Evolutionary conservation across 1,284 basidiomycete genomes (phyloP).

Genomic region (Pholiota adiposa): DNA sequence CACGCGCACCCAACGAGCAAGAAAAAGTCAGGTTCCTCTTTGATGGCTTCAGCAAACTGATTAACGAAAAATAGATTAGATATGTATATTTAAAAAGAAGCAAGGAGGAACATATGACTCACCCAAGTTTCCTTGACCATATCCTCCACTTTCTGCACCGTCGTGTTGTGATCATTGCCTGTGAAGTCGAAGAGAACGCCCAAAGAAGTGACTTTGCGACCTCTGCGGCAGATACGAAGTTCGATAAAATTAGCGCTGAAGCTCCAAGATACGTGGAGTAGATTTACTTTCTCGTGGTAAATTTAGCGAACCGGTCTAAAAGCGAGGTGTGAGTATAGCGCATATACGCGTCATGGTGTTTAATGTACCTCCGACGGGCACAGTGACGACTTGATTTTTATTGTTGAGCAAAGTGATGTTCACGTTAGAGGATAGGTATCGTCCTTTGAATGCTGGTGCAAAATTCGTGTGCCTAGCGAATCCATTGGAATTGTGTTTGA

Average conservation of each 20-base stretch:
- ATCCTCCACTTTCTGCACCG: constrained; percentile 71
- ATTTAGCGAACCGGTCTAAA: constrained; percentile 70
- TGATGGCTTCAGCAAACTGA: constrained; percentile 78
- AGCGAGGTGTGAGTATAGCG: not conserved
- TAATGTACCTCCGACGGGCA: constrained; percentile 66
- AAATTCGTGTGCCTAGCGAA: constrained; percentile 69
- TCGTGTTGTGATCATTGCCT: constrained; percentile 67
- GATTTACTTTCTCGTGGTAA: constrained; percentile 72
- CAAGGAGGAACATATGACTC: constrained; percentile 15
- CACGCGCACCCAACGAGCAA: constrained; percentile 63
- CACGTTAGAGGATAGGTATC: constrained; percentile 84
- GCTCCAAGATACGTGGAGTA: not conserved
- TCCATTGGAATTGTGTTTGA: not conserved
- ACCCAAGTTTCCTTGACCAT: constrained; percentile 82
- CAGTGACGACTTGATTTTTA: constrained; percentile 50
- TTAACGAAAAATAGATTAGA: not conserved
- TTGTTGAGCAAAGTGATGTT: constrained; percentile 76
- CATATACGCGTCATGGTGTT: not conserved
- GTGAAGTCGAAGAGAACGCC: constrained; percentile 83
- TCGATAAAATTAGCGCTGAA: not conserved
- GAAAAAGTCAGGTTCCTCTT: constrained; percentile 84
- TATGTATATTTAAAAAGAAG: not conserved
- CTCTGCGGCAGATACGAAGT: constrained; percentile 41
- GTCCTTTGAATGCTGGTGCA: constrained; percentile 70
- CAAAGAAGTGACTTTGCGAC: constrained; percentile 75